These are phyloP conservation scores for Codiaeum variegatum DNA, from an alignment of 441 rosid species.

Conservation along the genomic window DNA sequence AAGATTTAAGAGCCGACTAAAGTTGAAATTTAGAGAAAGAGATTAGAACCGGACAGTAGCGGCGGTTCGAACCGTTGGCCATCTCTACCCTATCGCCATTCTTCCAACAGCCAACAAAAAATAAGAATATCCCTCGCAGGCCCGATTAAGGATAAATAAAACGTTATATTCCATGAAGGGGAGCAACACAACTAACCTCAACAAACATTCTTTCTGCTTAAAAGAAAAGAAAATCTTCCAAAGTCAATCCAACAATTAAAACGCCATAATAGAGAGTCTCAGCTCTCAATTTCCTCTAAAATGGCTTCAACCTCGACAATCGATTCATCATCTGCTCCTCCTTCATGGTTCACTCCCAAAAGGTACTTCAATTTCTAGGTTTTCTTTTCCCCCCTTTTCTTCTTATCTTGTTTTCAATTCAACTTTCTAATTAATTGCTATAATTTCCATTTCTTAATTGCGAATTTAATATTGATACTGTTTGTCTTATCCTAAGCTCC, in stretches of 20 bases:
- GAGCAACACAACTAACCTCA: not conserved
- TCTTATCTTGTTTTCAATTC: not conserved
- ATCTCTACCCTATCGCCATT: no score
- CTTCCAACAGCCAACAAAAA: no score
- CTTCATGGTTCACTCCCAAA: slow-evolving; percentile 82
- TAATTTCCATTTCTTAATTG: not conserved
- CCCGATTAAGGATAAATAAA: no score
- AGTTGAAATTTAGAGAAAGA: no score
- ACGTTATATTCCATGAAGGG: no score
- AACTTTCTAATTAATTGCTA: not conserved
- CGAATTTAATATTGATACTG: not conserved
- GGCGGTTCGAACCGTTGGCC: no score
- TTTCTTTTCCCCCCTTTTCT: not conserved
- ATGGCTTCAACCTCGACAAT: slow-evolving; percentile 14
- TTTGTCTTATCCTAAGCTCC: not conserved
- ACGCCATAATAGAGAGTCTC: not conserved
- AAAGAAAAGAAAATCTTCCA: not conserved
- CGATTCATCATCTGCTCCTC: slow-evolving; percentile 25
- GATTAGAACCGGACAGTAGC: no score
- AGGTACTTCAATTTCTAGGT: slow-evolving; percentile 36
- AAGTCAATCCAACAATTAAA: slow-evolving; percentile 1
- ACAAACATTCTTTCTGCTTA: no score
- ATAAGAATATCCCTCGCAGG: no score
- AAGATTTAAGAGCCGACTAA: no score
- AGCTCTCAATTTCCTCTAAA: not conserved